Evolutionary conservation across 2,329 filamentous ascomycete species (phyloP).

Genomic region (Aureobasidium sp.): DNA sequence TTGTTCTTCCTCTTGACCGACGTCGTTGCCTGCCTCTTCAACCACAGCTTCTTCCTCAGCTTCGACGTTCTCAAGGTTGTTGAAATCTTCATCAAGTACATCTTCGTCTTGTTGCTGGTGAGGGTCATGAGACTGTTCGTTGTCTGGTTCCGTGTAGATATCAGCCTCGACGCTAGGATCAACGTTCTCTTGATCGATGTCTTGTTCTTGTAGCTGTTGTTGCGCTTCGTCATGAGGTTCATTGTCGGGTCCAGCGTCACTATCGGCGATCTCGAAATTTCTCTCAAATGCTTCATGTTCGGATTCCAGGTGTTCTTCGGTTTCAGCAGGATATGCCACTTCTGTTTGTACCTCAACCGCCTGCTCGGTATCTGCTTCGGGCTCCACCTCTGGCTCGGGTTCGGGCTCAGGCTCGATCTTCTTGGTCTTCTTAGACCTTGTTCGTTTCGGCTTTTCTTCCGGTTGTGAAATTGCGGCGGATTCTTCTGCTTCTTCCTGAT

Average conservation of each 20-base stretch:
- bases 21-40: not conserved
- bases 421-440: conserved; percentile 13
- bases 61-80: not conserved
- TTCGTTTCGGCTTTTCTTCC: conserved; percentile 13
- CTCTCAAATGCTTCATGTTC: conserved; percentile 46
- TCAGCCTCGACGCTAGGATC: not conserved
- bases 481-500: conserved; percentile 16
- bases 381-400: conserved; percentile 19
- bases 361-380: conserved; percentile 26
- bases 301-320: conserved; percentile 30
- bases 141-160: conserved; percentile 2
- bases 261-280: conserved; percentile 19
- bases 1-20: conserved; percentile 5
- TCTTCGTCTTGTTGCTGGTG: not conserved
- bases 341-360: conserved; percentile 43
- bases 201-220: conserved; percentile 6
- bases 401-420: conserved; percentile 16
- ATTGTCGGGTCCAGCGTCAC: not conserved
- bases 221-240: not conserved
- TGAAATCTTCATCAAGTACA: conserved; percentile 5
- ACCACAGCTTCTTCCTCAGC: not conserved
- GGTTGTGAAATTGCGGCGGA: not conserved
- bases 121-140: not conserved
- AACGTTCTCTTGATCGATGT: not conserved
- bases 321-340: conserved; percentile 21